Conservation (phyloP, 352 stramenopile species). For the Halophytophthora batemanensis region DNA sequence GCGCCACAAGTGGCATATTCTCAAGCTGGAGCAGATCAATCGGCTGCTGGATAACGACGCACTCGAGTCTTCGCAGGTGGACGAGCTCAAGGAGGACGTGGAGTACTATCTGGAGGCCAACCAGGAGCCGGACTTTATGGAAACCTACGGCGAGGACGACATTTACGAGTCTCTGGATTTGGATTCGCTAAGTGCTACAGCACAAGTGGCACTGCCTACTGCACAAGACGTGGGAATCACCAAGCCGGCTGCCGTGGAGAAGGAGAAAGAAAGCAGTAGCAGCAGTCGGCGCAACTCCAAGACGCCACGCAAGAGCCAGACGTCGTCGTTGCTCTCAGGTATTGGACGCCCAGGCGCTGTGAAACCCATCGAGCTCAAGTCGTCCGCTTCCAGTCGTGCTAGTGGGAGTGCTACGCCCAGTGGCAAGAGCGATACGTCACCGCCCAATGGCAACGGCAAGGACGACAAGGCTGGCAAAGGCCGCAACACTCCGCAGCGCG, state of each 20-base stretch:
- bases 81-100: constrained; percentile 97
- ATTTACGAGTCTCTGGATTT: constrained; percentile 97
- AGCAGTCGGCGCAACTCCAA: constrained; percentile 31
- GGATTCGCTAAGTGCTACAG: constrained; percentile 80
- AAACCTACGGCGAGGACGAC: constrained; percentile 88
- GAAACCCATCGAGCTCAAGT: constrained; percentile 81
- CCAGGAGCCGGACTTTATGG: constrained; percentile 92
- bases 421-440: constrained; percentile 49
- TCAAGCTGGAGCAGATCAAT: constrained; percentile 98
- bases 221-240: constrained; percentile 68
- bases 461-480: constrained; percentile 50
- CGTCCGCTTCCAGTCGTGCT: constrained; percentile 52
- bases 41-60: constrained; percentile 96
- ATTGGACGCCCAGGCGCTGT: constrained; percentile 71
- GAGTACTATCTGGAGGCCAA: constrained; percentile 98
- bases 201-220: constrained; percentile 66
- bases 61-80: constrained; percentile 90
- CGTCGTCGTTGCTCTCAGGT: constrained; percentile 54
- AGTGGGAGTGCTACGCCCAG: constrained; percentile 35
- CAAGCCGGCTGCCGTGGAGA: constrained; percentile 1
- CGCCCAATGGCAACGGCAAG: constrained; percentile 25
- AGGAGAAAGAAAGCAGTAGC: constrained; percentile 1
- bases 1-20: constrained; percentile 96
- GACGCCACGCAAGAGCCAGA: constrained; percentile 68
- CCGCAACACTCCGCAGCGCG: constrained; percentile 52